These are phyloP conservation scores for Ottelia alismoides DNA, from an alignment of 106 monocot genomes.

Conservation along the genomic window DNA sequence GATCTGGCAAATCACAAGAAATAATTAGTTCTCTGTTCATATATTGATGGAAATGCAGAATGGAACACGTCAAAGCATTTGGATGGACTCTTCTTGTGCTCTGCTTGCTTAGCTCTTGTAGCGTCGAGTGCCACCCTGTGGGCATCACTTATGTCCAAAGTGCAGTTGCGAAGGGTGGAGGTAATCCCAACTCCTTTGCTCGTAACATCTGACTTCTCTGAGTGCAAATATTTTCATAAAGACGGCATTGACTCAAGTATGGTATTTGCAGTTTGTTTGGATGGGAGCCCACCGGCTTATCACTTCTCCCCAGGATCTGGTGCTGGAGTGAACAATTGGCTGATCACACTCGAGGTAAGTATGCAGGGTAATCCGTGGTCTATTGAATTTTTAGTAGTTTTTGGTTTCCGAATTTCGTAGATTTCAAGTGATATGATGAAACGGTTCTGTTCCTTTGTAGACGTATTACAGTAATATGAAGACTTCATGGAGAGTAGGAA, in stretches of 20 bases:
- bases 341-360: slow-evolving; percentile 34
- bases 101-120: slow-evolving; percentile 4
- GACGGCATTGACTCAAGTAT: neutral
- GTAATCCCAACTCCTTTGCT: slow-evolving; percentile 1
- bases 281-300: slow-evolving; percentile 74
- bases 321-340: slow-evolving; percentile 38
- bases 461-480: too few relatives aligned
- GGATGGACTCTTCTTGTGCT: slow-evolving; percentile 4
- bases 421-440: too few relatives aligned
- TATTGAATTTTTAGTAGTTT: too few relatives aligned
- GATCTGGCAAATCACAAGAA: too few relatives aligned
- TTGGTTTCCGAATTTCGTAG: too few relatives aligned
- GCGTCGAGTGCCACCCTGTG: slow-evolving; percentile 21
- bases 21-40: too few relatives aligned
- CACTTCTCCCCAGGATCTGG: slow-evolving; percentile 53
- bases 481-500: too few relatives aligned
- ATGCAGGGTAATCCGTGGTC: too few relatives aligned
- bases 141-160: slow-evolving; percentile 35
- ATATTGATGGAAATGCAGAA: too few relatives aligned
- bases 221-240: neutral
- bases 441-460: too few relatives aligned
- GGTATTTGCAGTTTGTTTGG: slow-evolving; percentile 51
- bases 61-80: neutral
- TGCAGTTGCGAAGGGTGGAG: slow-evolving; percentile 50
- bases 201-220: neutral